phyloP scores from a whole-genome alignment of 805 yeast genomes.

The Komagataella pastoris region DNA sequence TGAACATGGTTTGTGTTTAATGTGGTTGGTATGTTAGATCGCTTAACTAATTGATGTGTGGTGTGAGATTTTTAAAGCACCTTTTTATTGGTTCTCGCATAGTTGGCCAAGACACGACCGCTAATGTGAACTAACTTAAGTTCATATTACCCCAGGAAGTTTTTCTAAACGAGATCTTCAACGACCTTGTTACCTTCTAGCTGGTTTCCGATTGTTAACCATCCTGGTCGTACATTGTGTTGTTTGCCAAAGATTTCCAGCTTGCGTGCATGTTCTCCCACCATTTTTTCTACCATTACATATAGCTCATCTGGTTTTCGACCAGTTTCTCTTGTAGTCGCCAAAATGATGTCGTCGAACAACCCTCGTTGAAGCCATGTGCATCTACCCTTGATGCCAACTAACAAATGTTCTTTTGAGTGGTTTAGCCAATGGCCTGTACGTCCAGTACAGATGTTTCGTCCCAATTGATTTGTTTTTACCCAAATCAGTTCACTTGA shows the following conservation, averaged over 20 bases:
- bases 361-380: slow-evolving; percentile 51
- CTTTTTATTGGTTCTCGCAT: slow-evolving; percentile 31
- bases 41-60: neutral
- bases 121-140: neutral
- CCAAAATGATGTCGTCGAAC: slow-evolving; percentile 69
- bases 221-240: slow-evolving; percentile 78
- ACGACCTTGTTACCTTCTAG: slow-evolving; percentile 42
- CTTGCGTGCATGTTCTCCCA: slow-evolving; percentile 65
- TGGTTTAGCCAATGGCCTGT: slow-evolving; percentile 97
- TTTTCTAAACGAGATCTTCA: slow-evolving; percentile 18
- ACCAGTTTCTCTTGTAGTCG: slow-evolving; percentile 78
- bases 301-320: slow-evolving; percentile 88
- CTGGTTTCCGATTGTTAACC: slow-evolving; percentile 83
- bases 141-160: too few species aligned
- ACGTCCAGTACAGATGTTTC: slow-evolving; percentile 89
- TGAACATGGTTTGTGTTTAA: neutral
- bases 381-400: slow-evolving; percentile 77
- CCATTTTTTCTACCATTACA: slow-evolving; percentile 74
- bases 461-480: slow-evolving; percentile 73
- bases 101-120: slow-evolving; percentile 13
- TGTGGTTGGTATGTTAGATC: neutral
- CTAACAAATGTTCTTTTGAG: slow-evolving; percentile 79
- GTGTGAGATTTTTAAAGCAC: neutral
- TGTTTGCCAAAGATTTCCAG: slow-evolving; percentile 83
- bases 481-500: slow-evolving; percentile 83